Percentiles rank a stretch among this genome's conserved stretches.
These are phyloP conservation scores for Endocalyx cinctus DNA, from an alignment of 2,329 filamentous ascomycete genomes.

Conservation along the genomic window DNA sequence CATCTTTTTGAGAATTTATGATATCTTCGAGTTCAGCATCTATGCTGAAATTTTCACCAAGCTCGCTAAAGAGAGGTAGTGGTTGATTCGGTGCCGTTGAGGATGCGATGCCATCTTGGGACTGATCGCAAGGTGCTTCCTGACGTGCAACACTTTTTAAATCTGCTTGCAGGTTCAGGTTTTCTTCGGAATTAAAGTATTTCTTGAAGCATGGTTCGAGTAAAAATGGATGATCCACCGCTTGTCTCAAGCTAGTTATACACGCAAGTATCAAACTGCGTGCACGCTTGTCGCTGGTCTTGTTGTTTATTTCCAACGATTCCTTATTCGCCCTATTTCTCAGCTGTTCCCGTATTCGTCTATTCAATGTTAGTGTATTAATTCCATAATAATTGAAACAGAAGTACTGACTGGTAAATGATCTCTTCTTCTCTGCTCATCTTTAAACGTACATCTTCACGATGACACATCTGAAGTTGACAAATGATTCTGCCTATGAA, in stretches of 20 bases:
- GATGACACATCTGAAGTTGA: constrained; percentile 3
- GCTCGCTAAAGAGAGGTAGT: too few species aligned
- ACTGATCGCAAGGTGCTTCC: constrained; percentile 1
- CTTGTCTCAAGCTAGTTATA: constrained; percentile 8
- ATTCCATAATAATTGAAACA: not conserved
- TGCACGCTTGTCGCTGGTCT: too few species aligned
- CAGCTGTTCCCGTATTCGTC: constrained; percentile 1
- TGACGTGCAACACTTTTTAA: constrained; percentile 4
- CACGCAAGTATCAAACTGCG: constrained; percentile 2
- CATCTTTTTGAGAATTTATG: too few species aligned
- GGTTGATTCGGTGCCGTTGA: too few species aligned
- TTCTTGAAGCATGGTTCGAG: constrained; percentile 6
- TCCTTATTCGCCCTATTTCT: not conserved
- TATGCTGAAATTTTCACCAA: too few species aligned
- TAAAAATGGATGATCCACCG: constrained; percentile 6
- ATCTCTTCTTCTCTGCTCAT: constrained; percentile 8
- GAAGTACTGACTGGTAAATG: constrained; percentile 8
- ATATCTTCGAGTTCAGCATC: too few species aligned
- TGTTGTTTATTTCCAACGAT: too few species aligned
- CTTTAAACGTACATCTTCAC: not conserved
- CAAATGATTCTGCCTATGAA: constrained; percentile 9
- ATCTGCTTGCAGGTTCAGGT: constrained; percentile 1
- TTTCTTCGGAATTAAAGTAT: not conserved
- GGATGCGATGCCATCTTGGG: too few species aligned
- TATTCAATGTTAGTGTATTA: not conserved